Conservation (phyloP, 1,284 basidiomycete genomes). For the Chalciporus sp. region DNA sequence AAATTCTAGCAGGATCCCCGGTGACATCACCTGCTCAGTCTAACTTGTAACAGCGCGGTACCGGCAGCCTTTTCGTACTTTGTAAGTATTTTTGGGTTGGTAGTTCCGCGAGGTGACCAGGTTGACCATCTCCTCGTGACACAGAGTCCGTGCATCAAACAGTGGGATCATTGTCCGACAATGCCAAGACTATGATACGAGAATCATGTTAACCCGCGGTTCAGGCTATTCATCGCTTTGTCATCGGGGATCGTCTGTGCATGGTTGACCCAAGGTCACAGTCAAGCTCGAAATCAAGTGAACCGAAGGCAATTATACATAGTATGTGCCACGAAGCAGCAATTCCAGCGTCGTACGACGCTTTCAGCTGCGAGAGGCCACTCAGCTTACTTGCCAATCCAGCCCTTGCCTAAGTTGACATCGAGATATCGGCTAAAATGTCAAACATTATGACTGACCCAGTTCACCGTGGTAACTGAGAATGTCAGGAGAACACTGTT, state of each 20-base stretch:
- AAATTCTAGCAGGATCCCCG: background rate
- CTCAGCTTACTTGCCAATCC: no score
- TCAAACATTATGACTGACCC: background rate
- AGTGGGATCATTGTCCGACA: background rate
- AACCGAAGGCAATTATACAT: background rate
- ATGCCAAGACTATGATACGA: background rate
- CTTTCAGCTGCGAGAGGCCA: no score
- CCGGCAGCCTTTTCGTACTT: background rate
- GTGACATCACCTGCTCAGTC: background rate
- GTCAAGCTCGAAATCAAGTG: background rate
- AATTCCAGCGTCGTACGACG: no score
- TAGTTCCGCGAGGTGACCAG: background rate
- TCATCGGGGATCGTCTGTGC: background rate
- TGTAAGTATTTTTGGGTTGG: background rate
- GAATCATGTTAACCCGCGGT: background rate
- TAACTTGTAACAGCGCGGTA: background rate
- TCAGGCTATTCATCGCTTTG: background rate
- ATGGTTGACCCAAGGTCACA: background rate
- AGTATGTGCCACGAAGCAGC: no score
- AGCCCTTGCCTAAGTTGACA: no score
- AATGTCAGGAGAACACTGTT: background rate
- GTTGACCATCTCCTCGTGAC: background rate
- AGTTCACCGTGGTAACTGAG: background rate
- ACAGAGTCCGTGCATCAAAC: background rate
- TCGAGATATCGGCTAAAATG: background rate